phyloP scores from a whole-genome alignment of 371 early-diverging fungal genomes.

The Mucor piriformis region DNA sequence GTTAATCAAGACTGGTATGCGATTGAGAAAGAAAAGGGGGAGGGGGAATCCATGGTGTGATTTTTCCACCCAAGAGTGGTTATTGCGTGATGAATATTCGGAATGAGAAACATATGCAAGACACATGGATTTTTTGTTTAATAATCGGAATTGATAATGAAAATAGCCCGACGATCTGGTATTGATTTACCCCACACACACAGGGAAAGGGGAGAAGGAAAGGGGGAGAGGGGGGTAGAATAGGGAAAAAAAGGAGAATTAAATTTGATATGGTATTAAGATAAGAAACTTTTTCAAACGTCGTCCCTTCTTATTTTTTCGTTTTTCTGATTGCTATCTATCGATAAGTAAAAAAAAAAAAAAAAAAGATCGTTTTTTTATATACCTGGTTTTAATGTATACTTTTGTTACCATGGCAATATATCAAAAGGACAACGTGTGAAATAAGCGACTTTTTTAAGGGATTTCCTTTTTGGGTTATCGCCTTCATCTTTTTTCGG shows the following conservation, averaged over 20 bases:
- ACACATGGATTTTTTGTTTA: slow-evolving; percentile 7
- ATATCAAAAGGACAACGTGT: slow-evolving; percentile 16
- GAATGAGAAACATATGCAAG: slow-evolving; percentile 21
- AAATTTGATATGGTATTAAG: slow-evolving; percentile 14
- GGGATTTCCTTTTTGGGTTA: slow-evolving; percentile 31
- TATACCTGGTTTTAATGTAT: not conserved
- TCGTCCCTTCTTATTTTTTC: not conserved
- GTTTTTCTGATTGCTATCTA: not conserved
- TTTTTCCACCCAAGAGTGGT: too few species aligned
- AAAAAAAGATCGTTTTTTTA: not conserved
- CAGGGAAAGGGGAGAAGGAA: not conserved
- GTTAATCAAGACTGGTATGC: not conserved
- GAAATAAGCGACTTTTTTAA: slow-evolving; percentile 20
- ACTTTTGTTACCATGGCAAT: not conserved
- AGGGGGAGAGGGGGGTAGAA: slow-evolving; percentile 3
- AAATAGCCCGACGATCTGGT: slow-evolving; percentile 16
- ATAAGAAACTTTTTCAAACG: slow-evolving; percentile 7
- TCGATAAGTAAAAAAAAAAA: not conserved
- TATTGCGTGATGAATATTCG: slow-evolving; percentile 32
- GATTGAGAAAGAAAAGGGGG: too few species aligned
- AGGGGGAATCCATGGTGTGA: not conserved
- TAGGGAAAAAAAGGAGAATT: slow-evolving; percentile 11
- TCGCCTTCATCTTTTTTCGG: slow-evolving; percentile 24
- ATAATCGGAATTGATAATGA: slow-evolving; percentile 6
- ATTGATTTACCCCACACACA: slow-evolving; percentile 21